These are phyloP conservation scores for Nicotiana tomentosiformis DNA, from an alignment of 257 asterid species.

Conservation along the genomic window DNA sequence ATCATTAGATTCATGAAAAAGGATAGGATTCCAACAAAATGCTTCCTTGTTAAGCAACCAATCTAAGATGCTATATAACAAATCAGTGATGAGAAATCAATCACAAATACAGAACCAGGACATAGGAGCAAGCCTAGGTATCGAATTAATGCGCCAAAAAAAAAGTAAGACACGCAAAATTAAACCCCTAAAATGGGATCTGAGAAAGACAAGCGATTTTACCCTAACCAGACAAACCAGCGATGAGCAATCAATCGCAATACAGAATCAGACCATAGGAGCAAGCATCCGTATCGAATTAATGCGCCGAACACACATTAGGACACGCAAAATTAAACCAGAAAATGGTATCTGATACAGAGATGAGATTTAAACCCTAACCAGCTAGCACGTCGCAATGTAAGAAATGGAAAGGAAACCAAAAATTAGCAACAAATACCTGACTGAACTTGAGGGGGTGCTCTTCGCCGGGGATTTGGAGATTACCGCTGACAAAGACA, in stretches of 20 bases:
- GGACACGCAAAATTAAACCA: background rate
- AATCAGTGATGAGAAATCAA: background rate
- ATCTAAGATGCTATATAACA: background rate
- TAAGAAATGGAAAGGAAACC: too few species aligned
- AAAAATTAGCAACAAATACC: background rate
- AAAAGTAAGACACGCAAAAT: background rate
- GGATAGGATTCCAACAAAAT: background rate
- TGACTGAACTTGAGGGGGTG: slow-evolving; percentile 45
- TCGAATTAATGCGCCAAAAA: background rate
- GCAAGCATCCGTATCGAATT: background rate
- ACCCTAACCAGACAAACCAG: background rate
- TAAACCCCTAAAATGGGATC: background rate
- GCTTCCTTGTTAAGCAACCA: background rate
- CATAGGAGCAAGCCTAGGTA: background rate
- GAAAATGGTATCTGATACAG: background rate
- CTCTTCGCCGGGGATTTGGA: slow-evolving; percentile 38
- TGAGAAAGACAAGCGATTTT: background rate
- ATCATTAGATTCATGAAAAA: background rate
- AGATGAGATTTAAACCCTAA: background rate
- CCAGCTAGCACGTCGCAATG: too few species aligned
- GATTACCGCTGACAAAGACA: slow-evolving; percentile 50
- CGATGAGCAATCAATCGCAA: background rate
- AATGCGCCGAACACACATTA: background rate
- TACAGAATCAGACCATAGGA: background rate
- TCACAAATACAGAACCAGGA: background rate